Base-by-base conservation (phyloP, 2,329 filamentous ascomycete genomes). In the Ophiostoma angusticollis region DNA sequence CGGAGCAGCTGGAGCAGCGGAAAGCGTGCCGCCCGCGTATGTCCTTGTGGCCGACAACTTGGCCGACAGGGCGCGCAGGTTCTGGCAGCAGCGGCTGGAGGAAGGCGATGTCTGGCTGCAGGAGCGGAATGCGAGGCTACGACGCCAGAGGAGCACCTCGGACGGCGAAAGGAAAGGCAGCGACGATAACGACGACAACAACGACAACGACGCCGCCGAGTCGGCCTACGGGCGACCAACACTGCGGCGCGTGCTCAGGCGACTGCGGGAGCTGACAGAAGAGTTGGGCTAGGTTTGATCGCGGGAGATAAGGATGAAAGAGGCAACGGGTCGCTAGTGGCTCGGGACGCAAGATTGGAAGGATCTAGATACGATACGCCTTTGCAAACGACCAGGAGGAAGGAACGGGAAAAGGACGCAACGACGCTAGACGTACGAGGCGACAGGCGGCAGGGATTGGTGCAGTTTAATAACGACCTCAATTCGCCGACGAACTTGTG, bases 151-250 rank as follows among this genome's bases (percentile, higher is more conserved):
- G 12, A 5, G 5, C 31, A 17, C 5, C n/a, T n/a, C n/a, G n/a
- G n/a, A n/a, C n/a, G n/a, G n/a, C n/a, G n/a, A 28, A n/a, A 11
- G 11, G 5, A n/a, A 28, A 4, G 25, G 25, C 11, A n/a, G 2
- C 3, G 25, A n/a, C 2, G 25, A n/a, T 2, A 19, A 18, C 25
- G 30, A 18, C 13, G n/a, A 17, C 17, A 25, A 23, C 16, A 11
- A 17, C 16, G 23, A 17, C 16, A 8, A 6, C 6, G 18, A 16
- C 21, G n/a, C 17, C 22, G 21, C 16, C 13, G 32, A 29, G 9
- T 38, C 41, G 6, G 35, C 31, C 7, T 19, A 32, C 6, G 39
- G 42, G 14, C 31, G 42, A 17, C 41, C 41, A 8, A 43, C 41
- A 8, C 9, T 43, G 18, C 35, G 27, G n/a, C 21, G 14, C 3